These are phyloP conservation scores for Cucumis hystrix DNA, from an alignment of 306 rosid species.

Conservation along the genomic window DNA sequence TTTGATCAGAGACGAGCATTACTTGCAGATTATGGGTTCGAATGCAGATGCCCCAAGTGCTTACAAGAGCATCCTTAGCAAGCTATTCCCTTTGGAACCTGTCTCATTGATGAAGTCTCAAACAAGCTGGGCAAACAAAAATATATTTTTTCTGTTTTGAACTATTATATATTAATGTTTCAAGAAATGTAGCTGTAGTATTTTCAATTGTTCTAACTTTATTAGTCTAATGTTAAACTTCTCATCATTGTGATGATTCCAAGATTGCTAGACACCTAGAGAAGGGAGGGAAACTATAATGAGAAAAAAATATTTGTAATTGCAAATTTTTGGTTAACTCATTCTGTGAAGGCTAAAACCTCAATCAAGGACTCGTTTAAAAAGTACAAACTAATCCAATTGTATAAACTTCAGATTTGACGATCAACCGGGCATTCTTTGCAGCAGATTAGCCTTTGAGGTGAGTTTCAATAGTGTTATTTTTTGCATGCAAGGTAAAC, in stretches of 20 bases:
- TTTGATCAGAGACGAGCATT: constrained; percentile 60
- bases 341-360: background rate
- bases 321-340: background rate
- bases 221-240: background rate
- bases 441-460: background rate
- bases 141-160: background rate
- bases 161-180: background rate
- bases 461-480: constrained; percentile 10
- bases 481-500: constrained; percentile 57
- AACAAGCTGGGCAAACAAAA: background rate
- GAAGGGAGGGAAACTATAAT: background rate
- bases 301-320: background rate
- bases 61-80: constrained; percentile 32
- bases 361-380: background rate
- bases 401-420: background rate
- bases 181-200: background rate
- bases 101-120: background rate
- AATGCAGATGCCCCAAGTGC: constrained; percentile 65
- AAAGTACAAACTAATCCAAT: background rate
- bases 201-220: background rate
- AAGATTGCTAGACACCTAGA: background rate
- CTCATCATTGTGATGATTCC: background rate
- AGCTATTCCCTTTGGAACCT: background rate
- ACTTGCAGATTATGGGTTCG: constrained; percentile 79
- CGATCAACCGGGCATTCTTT: background rate